Percentiles rank a stretch among this genome's conserved stretches.
phyloP scores from a whole-genome alignment of 2,329 filamentous ascomycete species.

The Ophiostoma australiae region DNA sequence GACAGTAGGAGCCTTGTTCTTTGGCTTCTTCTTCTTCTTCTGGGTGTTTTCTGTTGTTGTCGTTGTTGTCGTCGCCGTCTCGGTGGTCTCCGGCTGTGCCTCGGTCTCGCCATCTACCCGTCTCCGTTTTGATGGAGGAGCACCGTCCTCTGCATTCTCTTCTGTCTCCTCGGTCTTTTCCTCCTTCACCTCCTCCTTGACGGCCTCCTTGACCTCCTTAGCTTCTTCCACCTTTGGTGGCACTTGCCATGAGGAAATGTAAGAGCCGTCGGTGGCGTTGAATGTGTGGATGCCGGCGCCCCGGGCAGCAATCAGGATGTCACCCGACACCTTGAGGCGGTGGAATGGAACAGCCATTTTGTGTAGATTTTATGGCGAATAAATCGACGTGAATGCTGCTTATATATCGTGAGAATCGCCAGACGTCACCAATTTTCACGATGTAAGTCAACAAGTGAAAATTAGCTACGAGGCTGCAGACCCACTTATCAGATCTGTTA shows the following conservation, averaged over 20 bases:
- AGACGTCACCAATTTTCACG: background rate
- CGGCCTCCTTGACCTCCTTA: constrained; percentile 6
- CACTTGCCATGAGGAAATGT: constrained; percentile 59
- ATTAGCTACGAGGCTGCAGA: constrained; percentile 4
- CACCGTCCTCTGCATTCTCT: constrained; percentile 14
- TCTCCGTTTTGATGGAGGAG: constrained; percentile 22
- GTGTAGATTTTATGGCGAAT: background rate
- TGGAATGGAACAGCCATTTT: constrained; percentile 54
- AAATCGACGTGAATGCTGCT: background rate
- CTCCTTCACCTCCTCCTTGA: background rate
- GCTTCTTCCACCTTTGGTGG: constrained; percentile 29
- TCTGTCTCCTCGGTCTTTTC: background rate
- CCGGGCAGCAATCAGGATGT: constrained; percentile 66
- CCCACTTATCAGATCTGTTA: background rate
- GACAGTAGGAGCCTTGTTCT: constrained; percentile 9
- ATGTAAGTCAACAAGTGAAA: constrained; percentile 16
- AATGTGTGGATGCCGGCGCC: constrained; percentile 68
- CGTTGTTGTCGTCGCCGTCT: background rate
- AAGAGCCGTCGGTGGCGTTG: constrained; percentile 50
- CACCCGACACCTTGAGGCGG: constrained; percentile 50
- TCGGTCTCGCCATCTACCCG: constrained; percentile 12
- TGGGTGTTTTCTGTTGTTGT: background rate
- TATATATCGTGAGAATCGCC: constrained; percentile 2
- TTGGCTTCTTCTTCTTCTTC: constrained; percentile 37
- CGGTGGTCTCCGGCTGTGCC: background rate